Base-by-base conservation (phyloP, 164 flowering plant species). In the Magnolia officinalis region DNA sequence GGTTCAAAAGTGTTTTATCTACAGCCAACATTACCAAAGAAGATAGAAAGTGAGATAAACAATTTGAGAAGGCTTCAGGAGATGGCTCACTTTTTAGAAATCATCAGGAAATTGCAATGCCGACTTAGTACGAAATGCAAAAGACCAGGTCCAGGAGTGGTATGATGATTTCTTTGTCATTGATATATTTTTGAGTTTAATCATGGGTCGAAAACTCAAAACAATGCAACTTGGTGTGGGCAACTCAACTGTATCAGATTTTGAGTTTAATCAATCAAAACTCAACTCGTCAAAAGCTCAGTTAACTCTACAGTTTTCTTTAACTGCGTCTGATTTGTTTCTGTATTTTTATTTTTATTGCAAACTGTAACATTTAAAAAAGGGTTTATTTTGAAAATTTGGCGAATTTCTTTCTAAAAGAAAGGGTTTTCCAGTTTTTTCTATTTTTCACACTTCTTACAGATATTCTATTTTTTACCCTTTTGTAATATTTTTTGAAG, bases 51-150 rank as follows among this genome's bases (percentile, higher is more conserved):
- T 72, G 82, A 79, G 71, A 55, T 29, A 14, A 82, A 59, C 75
- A 76, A 72, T 71, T 81, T 76, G 23, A 82, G 84, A 81, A 88
- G 82, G 87, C 87, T 94, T 45, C 72, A 70, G 29, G 95, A 94
- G 82, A 89, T 94, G 92, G 89, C 98, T 81, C 86, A 87, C 73
- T 83, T 87, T 80, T 78, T 92, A 84, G 98, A 88, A 86, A 83
- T 91, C 70, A 86, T 88, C 74, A 87, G 99, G 71, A 86, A 83
- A 78, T 77, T 96, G 81, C 98, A 91, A 80, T 74, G 80, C 78
- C 90, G 82, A 66, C 82, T 92, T 67, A 79, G 74, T 82, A 73
- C 78, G 71, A 89, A 85, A 82, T 78, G 75, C 75, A 84, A 80
- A 81, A 89, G 87, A 83, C 90, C 86, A 9, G 85, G 87, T 73